These are phyloP conservation scores for Aspergillus cejpii DNA, from an alignment of 2,329 filamentous ascomycete species.

Conservation along the genomic window DNA sequence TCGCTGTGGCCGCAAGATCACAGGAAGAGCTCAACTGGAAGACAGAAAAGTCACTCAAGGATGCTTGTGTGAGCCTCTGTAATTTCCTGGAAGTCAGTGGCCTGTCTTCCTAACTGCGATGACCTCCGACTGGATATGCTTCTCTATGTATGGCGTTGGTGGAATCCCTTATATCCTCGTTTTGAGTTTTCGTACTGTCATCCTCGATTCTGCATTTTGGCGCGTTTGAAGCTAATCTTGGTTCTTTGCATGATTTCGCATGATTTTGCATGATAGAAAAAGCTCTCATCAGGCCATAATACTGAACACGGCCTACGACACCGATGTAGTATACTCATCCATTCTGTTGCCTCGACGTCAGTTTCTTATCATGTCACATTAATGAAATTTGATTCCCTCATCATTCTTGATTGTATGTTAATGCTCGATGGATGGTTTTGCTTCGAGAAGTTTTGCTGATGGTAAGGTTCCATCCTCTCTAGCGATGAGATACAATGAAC, in stretches of 20 bases:
- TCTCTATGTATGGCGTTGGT: background rate
- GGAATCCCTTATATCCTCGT: constrained; percentile 1
- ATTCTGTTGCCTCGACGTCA: background rate
- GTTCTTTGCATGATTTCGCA: background rate
- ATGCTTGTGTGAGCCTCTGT: constrained; percentile 36
- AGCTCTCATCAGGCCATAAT: background rate
- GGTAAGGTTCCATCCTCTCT: too few relatives aligned
- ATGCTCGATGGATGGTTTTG: too few relatives aligned
- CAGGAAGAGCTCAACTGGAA: constrained; percentile 51
- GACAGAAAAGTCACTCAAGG: constrained; percentile 33
- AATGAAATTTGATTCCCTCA: too few relatives aligned
- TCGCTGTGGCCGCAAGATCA: constrained; percentile 33
- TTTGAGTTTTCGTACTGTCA: constrained; percentile 1
- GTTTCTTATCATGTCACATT: background rate
- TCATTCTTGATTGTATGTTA: too few relatives aligned
- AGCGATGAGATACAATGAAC: too few relatives aligned
- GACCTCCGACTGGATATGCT: background rate
- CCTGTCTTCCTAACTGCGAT: constrained; percentile 17
- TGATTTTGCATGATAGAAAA: background rate
- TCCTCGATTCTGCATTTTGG: background rate
- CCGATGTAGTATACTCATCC: background rate
- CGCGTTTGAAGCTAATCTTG: background rate
- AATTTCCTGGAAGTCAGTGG: constrained; percentile 33
- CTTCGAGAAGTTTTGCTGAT: background rate
- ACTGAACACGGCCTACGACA: background rate